Evolutionary conservation across 495 filamentous ascomycete genomes (phyloP).

Genomic region (Bacidia rubella): DNA sequence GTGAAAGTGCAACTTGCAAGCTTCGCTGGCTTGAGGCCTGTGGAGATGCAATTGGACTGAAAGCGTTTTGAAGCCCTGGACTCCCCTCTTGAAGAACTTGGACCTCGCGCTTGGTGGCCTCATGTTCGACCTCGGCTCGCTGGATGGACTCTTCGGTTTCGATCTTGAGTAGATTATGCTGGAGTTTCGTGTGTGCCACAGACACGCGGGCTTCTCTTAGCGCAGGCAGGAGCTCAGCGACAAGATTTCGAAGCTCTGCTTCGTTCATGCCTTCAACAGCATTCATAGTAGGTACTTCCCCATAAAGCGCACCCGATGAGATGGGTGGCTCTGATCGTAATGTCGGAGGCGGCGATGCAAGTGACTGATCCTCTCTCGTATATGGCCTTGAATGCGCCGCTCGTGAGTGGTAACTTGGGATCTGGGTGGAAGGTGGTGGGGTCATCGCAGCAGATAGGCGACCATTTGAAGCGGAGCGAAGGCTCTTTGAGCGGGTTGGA

Average conservation of each 20-base stretch:
- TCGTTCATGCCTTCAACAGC: slow-evolving; percentile 50
- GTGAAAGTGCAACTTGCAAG: slow-evolving; percentile 31
- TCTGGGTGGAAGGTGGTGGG: slow-evolving; percentile 55
- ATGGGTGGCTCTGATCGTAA: slow-evolving; percentile 36
- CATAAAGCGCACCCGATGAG: slow-evolving; percentile 29
- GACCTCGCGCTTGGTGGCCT: slow-evolving; percentile 82
- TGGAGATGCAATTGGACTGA: slow-evolving; percentile 23
- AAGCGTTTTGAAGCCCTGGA: slow-evolving; percentile 28
- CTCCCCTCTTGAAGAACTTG: slow-evolving; percentile 59
- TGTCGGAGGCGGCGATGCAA: slow-evolving; percentile 44
- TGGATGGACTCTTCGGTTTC: slow-evolving; percentile 78
- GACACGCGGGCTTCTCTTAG: slow-evolving; percentile 60
- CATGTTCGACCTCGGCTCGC: slow-evolving; percentile 81
- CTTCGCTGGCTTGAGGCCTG: slow-evolving; percentile 30
- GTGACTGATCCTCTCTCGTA: slow-evolving; percentile 12
- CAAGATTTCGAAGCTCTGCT: slow-evolving; percentile 47
- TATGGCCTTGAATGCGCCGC: too few species aligned
- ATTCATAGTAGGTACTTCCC: slow-evolving; percentile 43
- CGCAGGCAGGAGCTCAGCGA: slow-evolving; percentile 36
- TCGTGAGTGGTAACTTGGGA: too few species aligned
- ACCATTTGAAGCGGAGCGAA: slow-evolving; percentile 3
- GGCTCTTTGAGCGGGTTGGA: slow-evolving; percentile 20
- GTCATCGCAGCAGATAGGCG: slow-evolving; percentile 41
- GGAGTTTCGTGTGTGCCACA: slow-evolving; percentile 81
- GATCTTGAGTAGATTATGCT: slow-evolving; percentile 75